phyloP scores from a whole-genome alignment of 2,329 filamentous ascomycete species.

The Ascochyta viciae-villosae region DNA sequence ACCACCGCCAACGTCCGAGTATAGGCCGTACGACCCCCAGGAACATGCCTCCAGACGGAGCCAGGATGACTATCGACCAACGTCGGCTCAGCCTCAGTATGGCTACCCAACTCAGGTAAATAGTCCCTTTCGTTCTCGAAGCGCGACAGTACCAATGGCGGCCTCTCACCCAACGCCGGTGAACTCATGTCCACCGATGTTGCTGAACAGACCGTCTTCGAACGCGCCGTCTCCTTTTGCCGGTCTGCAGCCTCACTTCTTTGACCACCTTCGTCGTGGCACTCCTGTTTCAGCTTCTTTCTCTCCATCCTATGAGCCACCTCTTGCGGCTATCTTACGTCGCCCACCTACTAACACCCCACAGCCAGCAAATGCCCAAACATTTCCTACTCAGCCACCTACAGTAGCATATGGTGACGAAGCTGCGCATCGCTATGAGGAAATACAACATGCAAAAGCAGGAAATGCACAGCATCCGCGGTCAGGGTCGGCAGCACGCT shows the following conservation, averaged over 20 bases:
- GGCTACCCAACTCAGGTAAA: conserved; percentile 48
- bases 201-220: conserved; percentile 31
- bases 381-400: conserved; percentile 15
- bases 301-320: conserved; percentile 46
- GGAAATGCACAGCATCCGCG: conserved; percentile 13
- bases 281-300: conserved; percentile 42
- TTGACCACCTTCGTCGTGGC: conserved; percentile 31
- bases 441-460: conserved; percentile 13
- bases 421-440: conserved; percentile 15
- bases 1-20: conserved; percentile 43
- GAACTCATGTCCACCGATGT: conserved; percentile 30
- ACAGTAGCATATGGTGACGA: conserved; percentile 16
- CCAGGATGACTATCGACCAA: conserved; percentile 31
- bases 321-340: conserved; percentile 42
- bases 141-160: conserved; percentile 34
- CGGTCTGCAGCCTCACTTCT: conserved; percentile 24
- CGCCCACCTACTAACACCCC: conserved; percentile 43
- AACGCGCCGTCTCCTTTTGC: conserved; percentile 24
- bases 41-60: conserved; percentile 37
- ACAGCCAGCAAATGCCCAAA: conserved; percentile 32
- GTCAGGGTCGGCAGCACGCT: conserved; percentile 37
- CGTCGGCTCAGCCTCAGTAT: conserved; percentile 36
- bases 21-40: conserved; percentile 47
- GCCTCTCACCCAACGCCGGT: conserved; percentile 30
- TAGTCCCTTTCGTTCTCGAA: conserved; percentile 40